These are phyloP conservation scores for Stephania cephalantha DNA, from an alignment of 164 flowering plant species.

Conservation along the genomic window DNA sequence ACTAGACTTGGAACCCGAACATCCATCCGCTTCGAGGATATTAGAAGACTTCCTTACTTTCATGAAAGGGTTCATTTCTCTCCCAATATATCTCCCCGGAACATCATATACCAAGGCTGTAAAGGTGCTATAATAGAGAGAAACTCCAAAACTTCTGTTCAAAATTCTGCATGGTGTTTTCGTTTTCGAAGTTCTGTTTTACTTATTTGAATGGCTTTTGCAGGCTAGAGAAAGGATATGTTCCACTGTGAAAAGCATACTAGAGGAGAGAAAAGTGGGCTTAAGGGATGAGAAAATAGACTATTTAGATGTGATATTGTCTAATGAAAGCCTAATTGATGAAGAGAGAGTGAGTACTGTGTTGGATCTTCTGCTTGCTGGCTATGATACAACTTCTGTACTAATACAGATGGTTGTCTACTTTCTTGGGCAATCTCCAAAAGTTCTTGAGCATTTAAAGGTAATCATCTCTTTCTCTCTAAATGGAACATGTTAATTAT, in stretches of 20 bases:
- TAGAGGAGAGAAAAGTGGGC: conserved; percentile 29
- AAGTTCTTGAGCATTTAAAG: conserved; percentile 40
- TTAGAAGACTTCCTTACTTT: conserved; percentile 48
- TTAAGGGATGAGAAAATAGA: conserved; percentile 27
- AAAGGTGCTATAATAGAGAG: conserved; percentile 34
- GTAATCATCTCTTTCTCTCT: conserved; percentile 24
- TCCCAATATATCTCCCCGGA: conserved; percentile 56
- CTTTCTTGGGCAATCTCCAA: conserved; percentile 49
- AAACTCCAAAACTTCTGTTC: background rate
- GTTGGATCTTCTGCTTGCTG: conserved; percentile 68
- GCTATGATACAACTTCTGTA: conserved; percentile 73
- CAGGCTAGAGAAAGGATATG: conserved; percentile 69
- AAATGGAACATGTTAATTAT: background rate
- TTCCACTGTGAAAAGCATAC: conserved; percentile 35
- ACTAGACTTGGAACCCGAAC: conserved; percentile 30
- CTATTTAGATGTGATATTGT: conserved; percentile 54
- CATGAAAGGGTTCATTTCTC: conserved; percentile 68
- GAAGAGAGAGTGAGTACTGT: conserved; percentile 56
- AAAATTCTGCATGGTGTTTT: background rate
- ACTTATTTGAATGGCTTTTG: background rate
- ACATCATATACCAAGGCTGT: conserved; percentile 57
- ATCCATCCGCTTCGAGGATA: conserved; percentile 33
- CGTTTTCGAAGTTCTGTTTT: background rate
- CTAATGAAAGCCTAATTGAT: conserved; percentile 32
- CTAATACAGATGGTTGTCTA: conserved; percentile 52